Percentiles rank a stretch among this genome's conserved stretches.
phyloP scores from a whole-genome alignment of 2,329 filamentous ascomycete species.

The Myriosclerotinia curreyana region DNA sequence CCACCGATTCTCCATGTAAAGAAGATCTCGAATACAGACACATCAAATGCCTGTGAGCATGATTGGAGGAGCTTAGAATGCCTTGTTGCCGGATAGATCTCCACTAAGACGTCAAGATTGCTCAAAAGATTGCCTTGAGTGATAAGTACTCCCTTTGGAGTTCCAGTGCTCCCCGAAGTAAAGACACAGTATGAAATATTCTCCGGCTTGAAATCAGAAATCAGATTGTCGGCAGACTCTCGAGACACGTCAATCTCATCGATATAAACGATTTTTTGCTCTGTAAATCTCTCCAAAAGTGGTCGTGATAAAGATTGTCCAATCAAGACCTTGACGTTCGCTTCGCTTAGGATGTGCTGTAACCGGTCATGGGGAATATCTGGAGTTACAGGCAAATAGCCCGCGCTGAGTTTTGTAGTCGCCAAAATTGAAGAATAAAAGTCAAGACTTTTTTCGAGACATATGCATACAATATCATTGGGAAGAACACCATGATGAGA shows the following conservation, averaged over 20 bases:
- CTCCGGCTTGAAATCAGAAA: constrained; percentile 24
- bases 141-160: constrained; percentile 75
- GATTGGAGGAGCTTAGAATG: constrained; percentile 66
- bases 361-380: constrained; percentile 64
- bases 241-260: constrained; percentile 34
- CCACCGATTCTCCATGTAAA: constrained; percentile 78
- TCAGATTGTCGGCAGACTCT: constrained; percentile 28
- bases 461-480: constrained; percentile 64
- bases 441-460: constrained; percentile 72
- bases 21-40: constrained; percentile 89
- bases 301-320: constrained; percentile 37
- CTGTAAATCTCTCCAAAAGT: constrained; percentile 26
- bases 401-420: constrained; percentile 69
- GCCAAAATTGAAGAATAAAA: constrained; percentile 75
- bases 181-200: constrained; percentile 72
- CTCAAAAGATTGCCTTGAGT: constrained; percentile 73
- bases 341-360: constrained; percentile 59
- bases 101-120: constrained; percentile 66
- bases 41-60: constrained; percentile 81
- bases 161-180: constrained; percentile 76
- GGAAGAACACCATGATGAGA: constrained; percentile 45
- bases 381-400: constrained; percentile 76
- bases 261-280: constrained; percentile 33
- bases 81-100: constrained; percentile 58
- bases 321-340: constrained; percentile 51